phyloP scores from a whole-genome alignment of 2,329 filamentous ascomycete species.

The Trichoderma sp. region DNA sequence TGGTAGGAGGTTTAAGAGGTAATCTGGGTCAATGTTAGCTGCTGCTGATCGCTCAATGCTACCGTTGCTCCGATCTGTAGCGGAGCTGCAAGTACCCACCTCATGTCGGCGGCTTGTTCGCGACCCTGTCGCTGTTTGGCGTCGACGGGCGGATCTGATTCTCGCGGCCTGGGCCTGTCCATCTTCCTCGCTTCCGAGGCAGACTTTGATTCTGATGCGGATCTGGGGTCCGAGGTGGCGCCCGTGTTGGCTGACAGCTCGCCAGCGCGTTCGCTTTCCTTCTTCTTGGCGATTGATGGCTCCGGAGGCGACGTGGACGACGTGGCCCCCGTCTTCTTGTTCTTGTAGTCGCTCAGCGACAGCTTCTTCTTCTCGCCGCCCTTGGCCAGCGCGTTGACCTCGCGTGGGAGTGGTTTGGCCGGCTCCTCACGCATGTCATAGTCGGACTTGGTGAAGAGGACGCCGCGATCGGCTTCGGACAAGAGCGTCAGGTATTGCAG shows the following conservation, averaged over 20 bases:
- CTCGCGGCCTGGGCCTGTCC: constrained; percentile 28
- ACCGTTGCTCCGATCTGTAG: constrained; percentile 21
- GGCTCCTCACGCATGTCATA: constrained; percentile 57
- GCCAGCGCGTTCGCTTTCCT: constrained; percentile 33
- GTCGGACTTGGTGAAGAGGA: constrained; percentile 55
- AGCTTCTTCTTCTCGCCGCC: constrained; percentile 54
- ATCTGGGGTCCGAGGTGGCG: constrained; percentile 17
- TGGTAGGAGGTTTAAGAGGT: constrained; percentile 37
- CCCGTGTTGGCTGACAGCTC: constrained; percentile 23
- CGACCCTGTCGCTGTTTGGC: constrained; percentile 32
- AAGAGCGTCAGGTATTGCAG: constrained; percentile 59
- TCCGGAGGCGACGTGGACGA: constrained; percentile 41
- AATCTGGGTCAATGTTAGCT: constrained; percentile 28
- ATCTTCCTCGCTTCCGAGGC: constrained; percentile 24
- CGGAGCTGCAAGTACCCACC: constrained; percentile 24
- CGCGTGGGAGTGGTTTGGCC: constrained; percentile 38
- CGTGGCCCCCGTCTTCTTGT: constrained; percentile 43
- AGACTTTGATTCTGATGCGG: constrained; percentile 26
- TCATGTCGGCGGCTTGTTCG: constrained; percentile 33
- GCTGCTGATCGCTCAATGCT: not conserved
- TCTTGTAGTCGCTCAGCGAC: constrained; percentile 59
- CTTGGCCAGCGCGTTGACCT: constrained; percentile 41
- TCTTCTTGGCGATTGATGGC: constrained; percentile 33
- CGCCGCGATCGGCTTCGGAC: constrained; percentile 57
- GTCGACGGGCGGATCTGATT: constrained; percentile 29